Evolutionary conservation across 1,284 basidiomycete species (phyloP).

Genomic region (Coniferiporia sulphurascens): DNA sequence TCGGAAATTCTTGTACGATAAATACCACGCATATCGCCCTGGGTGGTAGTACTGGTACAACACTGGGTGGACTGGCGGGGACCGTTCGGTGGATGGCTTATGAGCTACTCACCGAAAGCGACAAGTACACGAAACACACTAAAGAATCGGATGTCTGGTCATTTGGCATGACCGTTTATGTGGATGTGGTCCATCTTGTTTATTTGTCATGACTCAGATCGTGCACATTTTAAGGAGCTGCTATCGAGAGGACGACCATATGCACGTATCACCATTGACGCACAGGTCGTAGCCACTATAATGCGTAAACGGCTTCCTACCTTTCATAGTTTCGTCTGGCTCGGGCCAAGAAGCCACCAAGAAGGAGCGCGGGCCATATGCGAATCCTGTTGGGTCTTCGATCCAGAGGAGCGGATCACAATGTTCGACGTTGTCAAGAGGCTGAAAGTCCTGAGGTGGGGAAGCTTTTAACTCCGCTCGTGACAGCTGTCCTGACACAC

Average conservation of each 20-base stretch:
- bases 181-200: not conserved
- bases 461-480: too few relatives aligned
- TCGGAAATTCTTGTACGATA: slow-evolving; percentile 3
- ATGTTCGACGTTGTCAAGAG: not conserved
- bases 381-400: not conserved
- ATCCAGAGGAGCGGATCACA: not conserved
- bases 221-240: slow-evolving; percentile 7
- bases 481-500: too few relatives aligned
- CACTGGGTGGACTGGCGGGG: too few relatives aligned
- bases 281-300: not conserved
- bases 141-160: slow-evolving; percentile 12
- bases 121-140: not conserved
- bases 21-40: not conserved
- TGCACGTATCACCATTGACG: not conserved
- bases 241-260: not conserved
- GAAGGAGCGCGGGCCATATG: not conserved
- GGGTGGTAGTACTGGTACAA: not conserved
- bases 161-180: slow-evolving; percentile 13
- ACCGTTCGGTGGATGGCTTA: slow-evolving; percentile 2
- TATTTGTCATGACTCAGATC: too few relatives aligned
- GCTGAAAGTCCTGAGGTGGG: too few relatives aligned
- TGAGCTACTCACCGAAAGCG: not conserved
- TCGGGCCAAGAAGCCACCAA: not conserved
- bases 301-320: not conserved
- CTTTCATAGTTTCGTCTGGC: not conserved